Percentiles rank a stretch among this genome's conserved stretches.
Conservation (phyloP, 352 stramenopile genomes). For the Pythium rishiriense region DNA sequence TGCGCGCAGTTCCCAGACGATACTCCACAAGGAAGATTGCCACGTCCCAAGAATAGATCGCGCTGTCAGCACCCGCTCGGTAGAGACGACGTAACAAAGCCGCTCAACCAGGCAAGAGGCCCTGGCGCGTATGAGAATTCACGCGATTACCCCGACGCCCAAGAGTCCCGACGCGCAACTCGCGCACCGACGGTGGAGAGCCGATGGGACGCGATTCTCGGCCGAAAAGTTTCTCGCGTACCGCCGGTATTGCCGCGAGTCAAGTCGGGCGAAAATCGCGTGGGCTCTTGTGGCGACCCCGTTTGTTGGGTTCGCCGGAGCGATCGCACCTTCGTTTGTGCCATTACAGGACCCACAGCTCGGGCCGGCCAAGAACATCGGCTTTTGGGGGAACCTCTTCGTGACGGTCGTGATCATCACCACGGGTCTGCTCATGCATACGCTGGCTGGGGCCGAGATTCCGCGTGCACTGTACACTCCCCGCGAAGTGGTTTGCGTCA, state of each 20-base stretch:
- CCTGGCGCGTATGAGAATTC: not conserved
- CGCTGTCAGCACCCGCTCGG: not conserved
- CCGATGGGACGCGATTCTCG: slow-evolving; percentile 5
- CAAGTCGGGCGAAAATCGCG: not conserved
- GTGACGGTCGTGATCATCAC: slow-evolving; percentile 4
- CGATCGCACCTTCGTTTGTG: slow-evolving; percentile 8
- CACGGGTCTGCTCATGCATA: slow-evolving; percentile 1
- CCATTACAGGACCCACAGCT: slow-evolving; percentile 8
- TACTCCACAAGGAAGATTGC: no score
- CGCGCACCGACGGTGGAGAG: not conserved
- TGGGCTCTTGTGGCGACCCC: slow-evolving; percentile 9
- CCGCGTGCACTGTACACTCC: not conserved
- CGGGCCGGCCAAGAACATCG: slow-evolving; percentile 3
- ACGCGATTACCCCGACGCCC: not conserved
- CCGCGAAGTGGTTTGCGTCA: not conserved
- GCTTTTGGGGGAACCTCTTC: slow-evolving; percentile 9
- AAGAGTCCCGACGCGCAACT: not conserved
- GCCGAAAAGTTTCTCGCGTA: slow-evolving; percentile 5
- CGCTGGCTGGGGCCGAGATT: slow-evolving; percentile 4
- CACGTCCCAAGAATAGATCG: no score
- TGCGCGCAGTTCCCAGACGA: no score
- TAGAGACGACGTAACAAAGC: not conserved
- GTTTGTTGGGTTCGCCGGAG: not conserved
- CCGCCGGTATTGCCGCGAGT: not conserved
- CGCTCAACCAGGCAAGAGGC: not conserved